These are phyloP conservation scores for Dacryopinax spathularia DNA, from an alignment of 768 basidiomycete genomes.

Conservation along the genomic window DNA sequence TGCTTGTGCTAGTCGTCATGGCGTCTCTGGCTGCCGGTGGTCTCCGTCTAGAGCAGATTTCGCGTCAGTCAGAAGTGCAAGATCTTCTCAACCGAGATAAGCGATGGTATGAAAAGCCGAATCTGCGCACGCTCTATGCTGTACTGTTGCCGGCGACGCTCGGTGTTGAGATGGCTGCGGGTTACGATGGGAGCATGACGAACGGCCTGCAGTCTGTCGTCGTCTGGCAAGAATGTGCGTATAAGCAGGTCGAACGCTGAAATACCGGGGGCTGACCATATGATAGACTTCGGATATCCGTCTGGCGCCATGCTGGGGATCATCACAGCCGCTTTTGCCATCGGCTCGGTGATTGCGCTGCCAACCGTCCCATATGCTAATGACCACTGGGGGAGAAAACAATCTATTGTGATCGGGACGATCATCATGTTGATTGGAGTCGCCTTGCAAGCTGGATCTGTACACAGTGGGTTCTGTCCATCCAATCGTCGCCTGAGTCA, in stretches of 20 bases:
- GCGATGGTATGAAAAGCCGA: constrained; percentile 48
- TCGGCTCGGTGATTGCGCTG: constrained; percentile 44
- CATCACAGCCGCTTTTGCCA: constrained; percentile 44
- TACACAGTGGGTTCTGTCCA: neutral
- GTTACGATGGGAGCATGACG: constrained; percentile 21
- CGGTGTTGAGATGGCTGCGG: constrained; percentile 49
- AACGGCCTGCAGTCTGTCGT: neutral
- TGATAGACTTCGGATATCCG: constrained; percentile 39
- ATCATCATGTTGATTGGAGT: constrained; percentile 8
- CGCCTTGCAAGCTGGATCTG: constrained; percentile 9
- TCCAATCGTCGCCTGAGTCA: neutral
- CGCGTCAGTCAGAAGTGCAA: neutral
- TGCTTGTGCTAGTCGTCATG: too few species aligned
- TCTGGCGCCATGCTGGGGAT: constrained; percentile 39
- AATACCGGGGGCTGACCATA: neutral
- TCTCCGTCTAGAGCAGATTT: neutral
- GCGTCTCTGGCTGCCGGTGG: neutral
- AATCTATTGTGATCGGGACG: constrained; percentile 40
- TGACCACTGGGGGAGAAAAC: constrained; percentile 37
- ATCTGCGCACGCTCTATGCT: constrained; percentile 41
- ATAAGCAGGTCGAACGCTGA: neutral
- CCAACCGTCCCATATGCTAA: constrained; percentile 40
- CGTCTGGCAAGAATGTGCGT: neutral
- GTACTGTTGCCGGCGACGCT: constrained; percentile 46
- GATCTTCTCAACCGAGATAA: constrained; percentile 33